Evolutionary conservation across 257 asterid species (phyloP).

Genomic region (Ehretia macrophylla): DNA sequence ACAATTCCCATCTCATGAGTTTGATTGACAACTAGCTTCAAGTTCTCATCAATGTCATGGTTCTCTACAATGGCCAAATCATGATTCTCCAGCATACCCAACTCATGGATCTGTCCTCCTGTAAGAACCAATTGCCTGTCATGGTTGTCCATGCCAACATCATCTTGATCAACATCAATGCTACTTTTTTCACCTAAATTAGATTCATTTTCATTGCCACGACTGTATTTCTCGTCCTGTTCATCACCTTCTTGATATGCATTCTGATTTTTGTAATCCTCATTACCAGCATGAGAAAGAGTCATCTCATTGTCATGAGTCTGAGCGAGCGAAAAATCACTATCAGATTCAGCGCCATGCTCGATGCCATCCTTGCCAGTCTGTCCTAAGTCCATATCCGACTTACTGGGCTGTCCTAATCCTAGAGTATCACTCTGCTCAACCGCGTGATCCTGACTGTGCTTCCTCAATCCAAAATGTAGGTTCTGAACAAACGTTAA

Average conservation of each 20-base stretch:
- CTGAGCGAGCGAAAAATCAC: conserved; percentile 24
- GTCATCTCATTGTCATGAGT: conserved; percentile 23
- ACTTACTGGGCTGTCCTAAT: conserved; percentile 22
- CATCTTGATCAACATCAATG: conserved; percentile 26
- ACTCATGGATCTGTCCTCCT: conserved; percentile 26
- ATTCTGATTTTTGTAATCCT: conserved; percentile 19
- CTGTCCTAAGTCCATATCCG: conserved; percentile 24
- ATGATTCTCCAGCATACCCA: conserved; percentile 31
- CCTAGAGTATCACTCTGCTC: too few species aligned
- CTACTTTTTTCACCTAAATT: conserved; percentile 18
- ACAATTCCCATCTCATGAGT: conserved; percentile 25
- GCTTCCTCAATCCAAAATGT: conserved; percentile 20
- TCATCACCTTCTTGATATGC: conserved; percentile 26
- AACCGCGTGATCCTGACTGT: conserved; percentile 4
- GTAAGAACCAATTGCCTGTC: conserved; percentile 21
- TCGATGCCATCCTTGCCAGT: conserved; percentile 19
- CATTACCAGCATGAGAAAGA: conserved; percentile 19
- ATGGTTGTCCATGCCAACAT: conserved; percentile 18
- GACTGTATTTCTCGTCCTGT: conserved; percentile 31
- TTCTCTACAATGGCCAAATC: conserved; percentile 34
- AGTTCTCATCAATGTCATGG: conserved; percentile 28
- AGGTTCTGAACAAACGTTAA: conserved; percentile 30
- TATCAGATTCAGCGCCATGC: conserved; percentile 20
- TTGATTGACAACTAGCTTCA: conserved; percentile 39
- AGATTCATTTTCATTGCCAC: conserved; percentile 20